Evolutionary conservation across 164 flowering plant genomes (phyloP).

Genomic region (Warburgia ugandensis): DNA sequence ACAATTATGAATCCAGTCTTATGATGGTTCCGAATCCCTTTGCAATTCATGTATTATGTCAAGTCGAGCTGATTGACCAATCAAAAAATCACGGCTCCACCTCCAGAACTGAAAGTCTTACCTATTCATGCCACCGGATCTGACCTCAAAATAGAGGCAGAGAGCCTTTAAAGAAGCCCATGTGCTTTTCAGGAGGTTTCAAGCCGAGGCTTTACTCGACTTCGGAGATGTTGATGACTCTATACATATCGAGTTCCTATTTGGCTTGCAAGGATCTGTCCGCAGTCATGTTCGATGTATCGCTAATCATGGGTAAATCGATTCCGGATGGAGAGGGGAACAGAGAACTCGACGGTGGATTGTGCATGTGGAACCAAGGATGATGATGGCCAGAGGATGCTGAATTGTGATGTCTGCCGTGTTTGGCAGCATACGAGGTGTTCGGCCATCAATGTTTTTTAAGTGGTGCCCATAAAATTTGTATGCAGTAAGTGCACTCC

Average conservation of each 20-base stretch:
- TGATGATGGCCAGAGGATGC: slow-evolving; percentile 91
- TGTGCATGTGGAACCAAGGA: slow-evolving; percentile 77
- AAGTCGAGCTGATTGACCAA: slow-evolving; percentile 39
- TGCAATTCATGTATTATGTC: slow-evolving; percentile 29
- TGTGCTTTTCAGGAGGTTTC: slow-evolving; percentile 45
- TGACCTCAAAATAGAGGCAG: slow-evolving; percentile 51
- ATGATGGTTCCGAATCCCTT: slow-evolving; percentile 9
- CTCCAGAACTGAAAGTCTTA: slow-evolving; percentile 50
- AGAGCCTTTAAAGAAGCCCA: slow-evolving; percentile 64
- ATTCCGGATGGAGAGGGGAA: slow-evolving; percentile 68
- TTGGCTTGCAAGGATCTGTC: slow-evolving; percentile 29
- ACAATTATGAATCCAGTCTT: slow-evolving; percentile 35
- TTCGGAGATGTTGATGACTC: slow-evolving; percentile 38
- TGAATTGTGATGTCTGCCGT: slow-evolving; percentile 71
- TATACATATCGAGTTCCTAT: slow-evolving; percentile 28
- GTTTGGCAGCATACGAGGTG: slow-evolving; percentile 89
- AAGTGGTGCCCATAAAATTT: slow-evolving; percentile 48
- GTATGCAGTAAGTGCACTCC: slow-evolving; percentile 52
- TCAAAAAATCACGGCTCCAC: slow-evolving; percentile 33
- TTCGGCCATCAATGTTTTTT: slow-evolving; percentile 43
- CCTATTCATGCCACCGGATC: slow-evolving; percentile 43
- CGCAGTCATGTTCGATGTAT: slow-evolving; percentile 36
- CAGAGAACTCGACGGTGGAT: slow-evolving; percentile 66
- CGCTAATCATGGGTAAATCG: slow-evolving; percentile 28
- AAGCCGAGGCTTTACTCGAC: slow-evolving; percentile 45